Base-by-base conservation (phyloP, 2,329 filamentous ascomycete genomes). In the Fusarium beomiforme region DNA sequence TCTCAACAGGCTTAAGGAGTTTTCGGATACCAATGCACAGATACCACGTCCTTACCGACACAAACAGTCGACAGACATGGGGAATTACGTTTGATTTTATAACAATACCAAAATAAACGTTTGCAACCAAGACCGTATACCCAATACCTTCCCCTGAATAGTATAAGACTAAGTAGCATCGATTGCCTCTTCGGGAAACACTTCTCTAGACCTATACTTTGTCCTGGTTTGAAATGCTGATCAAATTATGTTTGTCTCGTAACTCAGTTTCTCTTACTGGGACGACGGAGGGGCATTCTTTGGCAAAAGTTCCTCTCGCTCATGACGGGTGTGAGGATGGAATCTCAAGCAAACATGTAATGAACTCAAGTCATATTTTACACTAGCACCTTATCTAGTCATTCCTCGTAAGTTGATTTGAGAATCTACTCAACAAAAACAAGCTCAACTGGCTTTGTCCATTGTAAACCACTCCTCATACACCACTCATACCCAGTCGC, bases 1-100 rank as follows among this genome's bases (percentile, higher is more conserved):
- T 76, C 72, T 76, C 75, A 76, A 76, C 75, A 76, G 75, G 74
- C 66, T 68, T 58, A 69, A 75, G 67, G 71, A 74, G 65, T 64
- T 72, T 75, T 69, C 66, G 46, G 59, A 60, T 55, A 47, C 37
- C 55, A 57, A 70, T 29, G 39, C 31, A 66, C 23, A 65, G 59
- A 63, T 66, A 69, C 66, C 67, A 67, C 42, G 29, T 21, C 37
- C 16, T 67, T 73, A 53, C 67, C 70, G 71, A 69, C 65, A 66
- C 57, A 46, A 61, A 62, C 61, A 50, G 51, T 69, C 66, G 55
- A 66, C 53, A 51, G 55, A 53, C 68, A 59, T 41, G 54, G 47
- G 67, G 19, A 29, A 59, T 66, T 59, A 47, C 59, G 60, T 55
- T 65, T 62, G 56, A 37, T 68, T 73, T 50, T 53, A 70, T 44